Evolutionary conservation across 345 rosid genomes (phyloP).

Genomic region (Zanthoxylum bungeanum): DNA sequence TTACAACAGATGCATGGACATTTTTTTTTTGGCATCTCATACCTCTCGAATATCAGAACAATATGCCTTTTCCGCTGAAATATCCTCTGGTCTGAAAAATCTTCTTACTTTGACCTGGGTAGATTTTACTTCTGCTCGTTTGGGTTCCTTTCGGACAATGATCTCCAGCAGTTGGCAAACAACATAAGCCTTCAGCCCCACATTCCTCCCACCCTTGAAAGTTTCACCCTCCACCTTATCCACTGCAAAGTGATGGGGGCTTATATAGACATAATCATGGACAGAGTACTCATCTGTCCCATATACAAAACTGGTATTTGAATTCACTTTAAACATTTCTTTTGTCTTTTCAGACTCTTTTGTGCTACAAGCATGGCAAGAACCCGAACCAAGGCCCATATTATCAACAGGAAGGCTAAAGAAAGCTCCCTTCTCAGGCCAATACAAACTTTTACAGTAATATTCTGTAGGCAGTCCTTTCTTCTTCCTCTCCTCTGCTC

Average conservation of each 20-base stretch:
- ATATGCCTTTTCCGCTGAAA: constrained; percentile 64
- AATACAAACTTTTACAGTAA: constrained; percentile 59
- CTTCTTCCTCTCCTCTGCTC: constrained; percentile 51
- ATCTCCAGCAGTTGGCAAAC: constrained; percentile 64
- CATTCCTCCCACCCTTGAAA: constrained; percentile 59
- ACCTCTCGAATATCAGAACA: constrained; percentile 64
- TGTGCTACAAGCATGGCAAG: constrained; percentile 45
- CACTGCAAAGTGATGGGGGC: constrained; percentile 32
- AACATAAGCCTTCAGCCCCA: constrained; percentile 57
- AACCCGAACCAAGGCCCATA: constrained; percentile 47
- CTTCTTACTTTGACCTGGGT: constrained; percentile 43
- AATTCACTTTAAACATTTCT: constrained; percentile 32
- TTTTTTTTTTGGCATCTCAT: neutral
- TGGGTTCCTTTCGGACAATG: constrained; percentile 26
- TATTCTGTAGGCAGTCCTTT: constrained; percentile 47
- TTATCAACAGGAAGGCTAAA: constrained; percentile 41
- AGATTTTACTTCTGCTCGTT: constrained; percentile 27
- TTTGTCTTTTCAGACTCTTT: constrained; percentile 32
- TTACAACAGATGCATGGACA: neutral
- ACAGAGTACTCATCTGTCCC: constrained; percentile 37
- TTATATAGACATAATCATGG: constrained; percentile 55
- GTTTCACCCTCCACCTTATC: constrained; percentile 25
- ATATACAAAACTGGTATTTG: constrained; percentile 30
- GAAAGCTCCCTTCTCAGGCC: constrained; percentile 69
- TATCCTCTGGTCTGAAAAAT: constrained; percentile 71